phyloP scores from a whole-genome alignment of 345 rosid species.

The Linum trigynum region DNA sequence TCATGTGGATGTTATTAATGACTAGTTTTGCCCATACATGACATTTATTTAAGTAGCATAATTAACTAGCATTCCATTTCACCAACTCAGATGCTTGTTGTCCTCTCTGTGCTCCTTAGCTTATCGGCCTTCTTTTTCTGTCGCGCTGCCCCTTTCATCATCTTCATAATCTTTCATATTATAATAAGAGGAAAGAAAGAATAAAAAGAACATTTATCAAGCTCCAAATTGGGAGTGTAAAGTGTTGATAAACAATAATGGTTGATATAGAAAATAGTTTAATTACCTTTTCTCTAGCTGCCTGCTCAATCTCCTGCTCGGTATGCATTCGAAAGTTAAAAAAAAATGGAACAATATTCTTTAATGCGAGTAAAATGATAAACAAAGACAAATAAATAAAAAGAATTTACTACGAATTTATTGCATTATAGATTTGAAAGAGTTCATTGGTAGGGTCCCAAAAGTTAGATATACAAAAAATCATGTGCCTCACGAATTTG shows the following conservation, averaged over 20 bases:
- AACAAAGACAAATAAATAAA: not conserved
- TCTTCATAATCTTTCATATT: conserved; percentile 27
- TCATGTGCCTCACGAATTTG: too few species aligned
- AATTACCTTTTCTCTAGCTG: conserved; percentile 47
- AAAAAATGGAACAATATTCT: not conserved
- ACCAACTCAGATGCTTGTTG: conserved; percentile 45
- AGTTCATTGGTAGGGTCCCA: too few species aligned
- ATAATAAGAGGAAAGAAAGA: not conserved
- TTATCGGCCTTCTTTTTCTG: conserved; percentile 34
- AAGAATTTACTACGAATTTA: not conserved
- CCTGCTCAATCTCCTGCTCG: conserved; percentile 50
- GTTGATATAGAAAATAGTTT: not conserved
- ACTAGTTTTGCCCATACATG: too few species aligned
- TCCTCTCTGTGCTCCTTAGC: conserved; percentile 43
- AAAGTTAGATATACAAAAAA: too few species aligned
- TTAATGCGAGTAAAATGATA: not conserved
- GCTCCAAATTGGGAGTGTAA: too few species aligned
- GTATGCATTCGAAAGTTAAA: not conserved
- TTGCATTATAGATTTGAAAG: not conserved
- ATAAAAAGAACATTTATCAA: not conserved
- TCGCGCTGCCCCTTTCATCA: conserved; percentile 22
- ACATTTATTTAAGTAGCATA: too few species aligned
- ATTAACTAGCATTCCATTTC: conserved; percentile 14
- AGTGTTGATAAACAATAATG: not conserved
- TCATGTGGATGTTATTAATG: too few species aligned